These are phyloP conservation scores for Saturnispora zaruensis DNA, from an alignment of 805 yeast genomes.

Conservation along the genomic window DNA sequence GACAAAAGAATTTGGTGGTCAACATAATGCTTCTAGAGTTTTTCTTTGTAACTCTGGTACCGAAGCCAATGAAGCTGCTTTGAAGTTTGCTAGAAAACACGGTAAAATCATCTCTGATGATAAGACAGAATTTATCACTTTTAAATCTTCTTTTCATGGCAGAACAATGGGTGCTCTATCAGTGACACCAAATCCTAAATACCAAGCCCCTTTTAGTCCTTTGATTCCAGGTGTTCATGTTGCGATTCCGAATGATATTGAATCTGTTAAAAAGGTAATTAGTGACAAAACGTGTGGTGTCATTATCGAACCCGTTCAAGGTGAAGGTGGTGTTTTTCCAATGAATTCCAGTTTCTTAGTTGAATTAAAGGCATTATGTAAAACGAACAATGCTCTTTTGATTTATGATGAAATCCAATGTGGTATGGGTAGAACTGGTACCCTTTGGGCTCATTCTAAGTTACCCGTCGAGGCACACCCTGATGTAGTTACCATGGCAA, in stretches of 20 bases:
- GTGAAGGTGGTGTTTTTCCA: constrained; percentile 90
- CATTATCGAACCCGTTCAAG: constrained; percentile 94
- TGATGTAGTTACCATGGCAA: constrained; percentile 89
- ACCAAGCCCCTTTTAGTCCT: constrained; percentile 86
- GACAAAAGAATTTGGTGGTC: constrained; percentile 69
- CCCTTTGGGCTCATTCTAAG: constrained; percentile 83
- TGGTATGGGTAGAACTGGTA: constrained; percentile 90
- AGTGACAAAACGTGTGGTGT: constrained; percentile 76
- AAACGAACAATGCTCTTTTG: constrained; percentile 59
- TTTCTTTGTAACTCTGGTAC: constrained; percentile 50
- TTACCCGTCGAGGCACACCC: constrained; percentile 81
- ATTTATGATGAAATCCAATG: constrained; percentile 96
- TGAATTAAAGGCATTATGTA: constrained; percentile 59
- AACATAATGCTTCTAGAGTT: constrained; percentile 70
- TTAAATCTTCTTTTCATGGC: constrained; percentile 88
- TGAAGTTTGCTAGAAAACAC: constrained; percentile 64
- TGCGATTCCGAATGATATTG: constrained; percentile 54
- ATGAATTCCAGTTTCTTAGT: constrained; percentile 55
- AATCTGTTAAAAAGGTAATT: constrained; percentile 47
- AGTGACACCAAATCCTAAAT: constrained; percentile 88
- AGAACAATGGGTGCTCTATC: constrained; percentile 89
- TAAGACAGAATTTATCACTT: constrained; percentile 77
- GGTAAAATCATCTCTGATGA: constrained; percentile 49
- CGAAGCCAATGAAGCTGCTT: constrained; percentile 38
- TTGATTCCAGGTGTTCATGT: constrained; percentile 80